Percentiles rank a stretch among this genome's conserved stretches.
phyloP scores from a whole-genome alignment of 2,329 filamentous ascomycete species.

The Fusarium stilboides region DNA sequence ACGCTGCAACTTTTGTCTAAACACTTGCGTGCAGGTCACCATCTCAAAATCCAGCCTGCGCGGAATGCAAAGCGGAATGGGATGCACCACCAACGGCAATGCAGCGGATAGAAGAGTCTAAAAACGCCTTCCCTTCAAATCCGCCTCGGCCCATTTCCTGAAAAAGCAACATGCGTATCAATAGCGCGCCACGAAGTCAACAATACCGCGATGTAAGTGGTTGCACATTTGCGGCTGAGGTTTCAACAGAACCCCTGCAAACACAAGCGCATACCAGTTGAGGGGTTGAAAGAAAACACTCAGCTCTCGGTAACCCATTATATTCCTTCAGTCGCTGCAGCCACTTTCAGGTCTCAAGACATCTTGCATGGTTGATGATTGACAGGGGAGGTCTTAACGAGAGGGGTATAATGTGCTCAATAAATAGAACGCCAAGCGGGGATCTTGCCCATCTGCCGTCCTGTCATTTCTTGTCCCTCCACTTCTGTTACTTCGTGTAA shows the following conservation, averaged over 20 bases:
- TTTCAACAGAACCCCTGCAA: conserved; percentile 8
- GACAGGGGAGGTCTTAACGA: conserved; percentile 11
- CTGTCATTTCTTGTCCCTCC: conserved; percentile 30
- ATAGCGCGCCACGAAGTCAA: conserved; percentile 37
- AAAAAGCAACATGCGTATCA: conserved; percentile 21
- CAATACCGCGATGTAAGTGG: conserved; percentile 17
- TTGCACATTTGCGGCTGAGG: conserved; percentile 37
- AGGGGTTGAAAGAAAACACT: conserved; percentile 29
- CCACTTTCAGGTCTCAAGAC: conserved; percentile 4
- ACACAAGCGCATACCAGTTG: conserved; percentile 16
- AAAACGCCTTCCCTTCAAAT: conserved; percentile 14
- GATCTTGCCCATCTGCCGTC: conserved; percentile 16
- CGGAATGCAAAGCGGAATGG: background rate
- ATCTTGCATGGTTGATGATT: conserved; percentile 6
- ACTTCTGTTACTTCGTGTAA: conserved; percentile 17
- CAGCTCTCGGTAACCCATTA: too few species aligned
- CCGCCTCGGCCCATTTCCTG: conserved; percentile 13
- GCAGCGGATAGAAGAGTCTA: conserved; percentile 1
- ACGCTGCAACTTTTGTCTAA: too few species aligned
- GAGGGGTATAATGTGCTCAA: background rate
- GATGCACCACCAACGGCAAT: background rate
- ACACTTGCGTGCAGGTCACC: too few species aligned
- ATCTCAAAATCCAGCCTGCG: too few species aligned
- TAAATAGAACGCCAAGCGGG: conserved; percentile 35
- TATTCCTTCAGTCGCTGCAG: conserved; percentile 25